phyloP scores from a whole-genome alignment of 495 filamentous ascomycete genomes.

The Chlorociboria aeruginascens region DNA sequence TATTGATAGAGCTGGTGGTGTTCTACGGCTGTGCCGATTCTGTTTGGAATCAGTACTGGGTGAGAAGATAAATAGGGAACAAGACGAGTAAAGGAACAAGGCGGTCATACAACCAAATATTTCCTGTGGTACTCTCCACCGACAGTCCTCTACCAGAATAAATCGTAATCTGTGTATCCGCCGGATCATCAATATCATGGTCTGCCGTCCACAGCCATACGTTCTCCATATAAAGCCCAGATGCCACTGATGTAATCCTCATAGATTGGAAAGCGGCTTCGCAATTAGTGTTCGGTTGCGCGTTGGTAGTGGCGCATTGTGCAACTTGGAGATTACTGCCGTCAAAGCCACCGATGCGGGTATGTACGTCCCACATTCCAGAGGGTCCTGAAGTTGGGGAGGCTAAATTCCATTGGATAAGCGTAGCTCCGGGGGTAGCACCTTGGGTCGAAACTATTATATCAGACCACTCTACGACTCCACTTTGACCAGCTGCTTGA shows the following conservation, averaged over 20 bases:
- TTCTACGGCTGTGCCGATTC: constrained; percentile 63
- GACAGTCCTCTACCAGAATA: constrained; percentile 26
- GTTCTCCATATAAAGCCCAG: constrained; percentile 46
- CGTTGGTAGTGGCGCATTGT: constrained; percentile 23
- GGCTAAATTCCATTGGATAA: constrained; percentile 24
- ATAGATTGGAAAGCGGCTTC: constrained; percentile 39
- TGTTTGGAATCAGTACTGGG: constrained; percentile 42
- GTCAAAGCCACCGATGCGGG: constrained; percentile 31
- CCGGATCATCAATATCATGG: constrained; percentile 36
- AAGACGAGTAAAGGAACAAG: constrained; percentile 28
- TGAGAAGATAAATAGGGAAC: constrained; percentile 18
- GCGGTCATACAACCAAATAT: constrained; percentile 34
- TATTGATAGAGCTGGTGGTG: constrained; percentile 76
- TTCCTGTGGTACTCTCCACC: constrained; percentile 41
- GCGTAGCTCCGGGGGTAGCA: constrained; percentile 33
- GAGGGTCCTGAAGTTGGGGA: constrained; percentile 3
- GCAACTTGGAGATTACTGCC: constrained; percentile 28
- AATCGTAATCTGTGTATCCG: constrained; percentile 55
- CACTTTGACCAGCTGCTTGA: constrained; percentile 34
- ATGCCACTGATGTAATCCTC: constrained; percentile 31
- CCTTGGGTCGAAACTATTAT: constrained; percentile 37
- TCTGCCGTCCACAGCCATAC: constrained; percentile 50
- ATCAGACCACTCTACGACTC: constrained; percentile 45
- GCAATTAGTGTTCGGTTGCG: constrained; percentile 24
- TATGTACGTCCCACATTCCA: constrained; percentile 30